Percentiles rank a stretch among this genome's conserved stretches.
Evolutionary conservation across 2,329 filamentous ascomycete species (phyloP).

Genomic region (Beauveria scarabaeidicola): DNA sequence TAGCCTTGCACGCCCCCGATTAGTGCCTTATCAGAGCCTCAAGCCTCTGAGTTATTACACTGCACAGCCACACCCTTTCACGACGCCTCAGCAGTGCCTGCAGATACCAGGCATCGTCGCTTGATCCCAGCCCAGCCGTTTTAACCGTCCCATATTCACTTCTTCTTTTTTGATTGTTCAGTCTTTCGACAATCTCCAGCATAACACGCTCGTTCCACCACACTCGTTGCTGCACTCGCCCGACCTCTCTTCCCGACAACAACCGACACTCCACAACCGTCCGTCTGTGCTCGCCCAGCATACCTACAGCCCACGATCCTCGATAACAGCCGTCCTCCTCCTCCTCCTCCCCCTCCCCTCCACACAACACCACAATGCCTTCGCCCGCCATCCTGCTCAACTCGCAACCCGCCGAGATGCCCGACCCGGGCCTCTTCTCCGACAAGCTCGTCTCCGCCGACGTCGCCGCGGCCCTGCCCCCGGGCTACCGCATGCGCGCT

Average conservation of each 20-base stretch:
- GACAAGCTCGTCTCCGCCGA: constrained; percentile 66
- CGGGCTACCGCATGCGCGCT: constrained; percentile 75
- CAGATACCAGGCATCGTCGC: neutral
- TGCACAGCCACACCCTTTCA: neutral
- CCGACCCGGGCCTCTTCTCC: constrained; percentile 59
- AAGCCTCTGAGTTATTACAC: no score
- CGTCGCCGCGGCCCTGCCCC: constrained; percentile 64
- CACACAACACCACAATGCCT: neutral
- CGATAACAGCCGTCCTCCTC: neutral
- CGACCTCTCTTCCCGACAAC: neutral
- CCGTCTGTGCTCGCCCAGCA: neutral
- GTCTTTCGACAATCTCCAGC: neutral
- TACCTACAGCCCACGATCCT: neutral
- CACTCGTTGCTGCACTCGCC: neutral
- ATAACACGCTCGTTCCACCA: neutral
- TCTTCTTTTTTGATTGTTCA: neutral
- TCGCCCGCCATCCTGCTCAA: constrained; percentile 7
- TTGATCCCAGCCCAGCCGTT: neutral
- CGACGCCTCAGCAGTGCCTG: neutral
- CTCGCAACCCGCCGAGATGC: constrained; percentile 12
- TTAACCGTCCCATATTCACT: neutral
- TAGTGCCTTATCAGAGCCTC: neutral
- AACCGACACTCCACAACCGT: neutral
- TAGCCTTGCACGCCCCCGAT: no score
- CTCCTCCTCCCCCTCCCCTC: neutral